Evolutionary conservation across 441 rosid species (phyloP).

Genomic region (Theobroma grandiflorum): DNA sequence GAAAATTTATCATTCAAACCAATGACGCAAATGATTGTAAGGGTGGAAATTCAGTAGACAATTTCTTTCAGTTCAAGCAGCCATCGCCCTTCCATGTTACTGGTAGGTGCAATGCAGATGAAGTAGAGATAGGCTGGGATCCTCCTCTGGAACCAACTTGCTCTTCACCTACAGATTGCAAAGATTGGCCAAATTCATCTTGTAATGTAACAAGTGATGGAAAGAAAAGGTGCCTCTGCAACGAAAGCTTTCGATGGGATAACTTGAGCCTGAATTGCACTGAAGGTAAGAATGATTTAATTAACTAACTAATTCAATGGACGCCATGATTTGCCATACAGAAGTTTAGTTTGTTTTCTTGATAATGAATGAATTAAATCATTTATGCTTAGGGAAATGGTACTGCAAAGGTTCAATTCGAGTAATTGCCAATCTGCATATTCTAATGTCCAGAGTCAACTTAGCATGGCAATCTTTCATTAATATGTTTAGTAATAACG

Average conservation of each 20-base stretch:
- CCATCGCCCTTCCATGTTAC: slow-evolving; percentile 52
- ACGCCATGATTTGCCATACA: neutral
- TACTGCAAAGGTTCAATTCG: neutral
- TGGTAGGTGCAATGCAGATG: slow-evolving; percentile 49
- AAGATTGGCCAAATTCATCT: slow-evolving; percentile 65
- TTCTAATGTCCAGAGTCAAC: neutral
- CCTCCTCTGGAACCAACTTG: slow-evolving; percentile 65
- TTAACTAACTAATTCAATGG: neutral
- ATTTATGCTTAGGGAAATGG: neutral
- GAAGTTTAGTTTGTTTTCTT: neutral
- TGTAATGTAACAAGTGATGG: slow-evolving; percentile 47
- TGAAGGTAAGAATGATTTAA: slow-evolving; percentile 42
- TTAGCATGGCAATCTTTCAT: neutral
- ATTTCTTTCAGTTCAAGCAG: slow-evolving; percentile 36
- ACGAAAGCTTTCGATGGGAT: slow-evolving; percentile 53
- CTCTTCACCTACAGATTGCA: slow-evolving; percentile 56
- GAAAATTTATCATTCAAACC: slow-evolving; percentile 45
- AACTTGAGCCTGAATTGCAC: slow-evolving; percentile 52
- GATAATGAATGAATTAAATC: neutral
- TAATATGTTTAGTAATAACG: neutral
- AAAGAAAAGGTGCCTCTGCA: slow-evolving; percentile 57
- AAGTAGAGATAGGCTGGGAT: slow-evolving; percentile 67
- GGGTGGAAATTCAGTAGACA: slow-evolving; percentile 28
- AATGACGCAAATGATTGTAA: slow-evolving; percentile 43
- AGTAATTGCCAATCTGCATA: neutral